Evolutionary conservation across 768 basidiomycete species (phyloP), one percentile per base, ranked within the genome.

Genomic region (Paxillus involutus): DNA sequence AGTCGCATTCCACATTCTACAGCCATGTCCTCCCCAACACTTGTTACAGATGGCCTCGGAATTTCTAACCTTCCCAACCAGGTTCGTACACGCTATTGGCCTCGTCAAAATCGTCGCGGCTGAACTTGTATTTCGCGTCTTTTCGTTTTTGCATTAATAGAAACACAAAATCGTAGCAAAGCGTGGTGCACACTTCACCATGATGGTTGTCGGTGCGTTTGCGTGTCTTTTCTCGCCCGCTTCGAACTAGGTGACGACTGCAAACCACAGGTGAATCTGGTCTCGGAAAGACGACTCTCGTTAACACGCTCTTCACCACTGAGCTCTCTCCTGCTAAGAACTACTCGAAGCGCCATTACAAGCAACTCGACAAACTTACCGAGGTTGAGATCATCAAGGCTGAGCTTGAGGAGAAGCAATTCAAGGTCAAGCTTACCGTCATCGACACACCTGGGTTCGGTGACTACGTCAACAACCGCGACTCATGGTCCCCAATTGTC

Each of bases 381-480:
- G 96, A 98, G 76, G 89, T 97, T 53, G 97, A 98, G 69, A 96
- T 99, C 49, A 94, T 98, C 81, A 99, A 99, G 80, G 97, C 96
- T 13, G 96, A 98, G 76, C 85, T 99, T 21, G 97, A 98, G 76
- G 97, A 98, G 75, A 93, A 95, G 71, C 90, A 93, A 69, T 98
- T 98, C 86, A 96, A 94, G 74, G 95, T 98, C 80, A 98, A 98
- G 80, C 85, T 99, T 59, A 95, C 91, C 16, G 97, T 98, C 70
- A 96, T 99, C 60, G 97, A 99, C 74, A 98, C 96, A 11, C 97
- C 97, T 51, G 97, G 97, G 29, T 99, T 98, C 59, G 97, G 97
- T 36, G 97, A 99, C 88, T 98, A 98, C 67, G 96, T 99, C 77
- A 99, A 99, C 91, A 99, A 99, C 83, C 85, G 93, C 52, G 97